phyloP scores from a whole-genome alignment of 2,329 filamentous ascomycete species.

The Phialocephala sp. region DNA sequence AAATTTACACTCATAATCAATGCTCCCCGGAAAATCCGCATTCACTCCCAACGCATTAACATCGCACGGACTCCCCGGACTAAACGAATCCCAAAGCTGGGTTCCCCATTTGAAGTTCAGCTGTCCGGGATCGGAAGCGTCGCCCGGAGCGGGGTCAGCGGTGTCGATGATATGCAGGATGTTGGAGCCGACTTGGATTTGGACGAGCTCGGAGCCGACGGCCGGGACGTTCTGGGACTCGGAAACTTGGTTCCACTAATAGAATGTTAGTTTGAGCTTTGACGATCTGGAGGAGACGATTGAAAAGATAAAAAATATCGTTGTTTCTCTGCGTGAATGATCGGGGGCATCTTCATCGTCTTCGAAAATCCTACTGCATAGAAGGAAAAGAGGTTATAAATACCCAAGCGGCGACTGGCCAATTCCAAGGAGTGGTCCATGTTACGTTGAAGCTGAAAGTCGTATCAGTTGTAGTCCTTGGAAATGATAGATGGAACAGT shows the following conservation, averaged over 20 bases:
- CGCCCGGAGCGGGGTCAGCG: conserved; percentile 3
- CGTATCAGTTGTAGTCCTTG: neutral
- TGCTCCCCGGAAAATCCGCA: neutral
- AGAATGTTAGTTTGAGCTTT: neutral
- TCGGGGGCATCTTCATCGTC: no score
- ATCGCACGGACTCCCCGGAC: conserved; percentile 16
- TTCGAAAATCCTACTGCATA: no score
- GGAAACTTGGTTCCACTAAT: conserved; percentile 12
- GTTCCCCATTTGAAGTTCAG: conserved; percentile 27
- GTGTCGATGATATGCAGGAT: conserved; percentile 18
- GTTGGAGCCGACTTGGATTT: conserved; percentile 15
- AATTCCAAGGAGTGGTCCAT: conserved; percentile 1
- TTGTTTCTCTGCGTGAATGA: neutral
- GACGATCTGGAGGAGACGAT: neutral
- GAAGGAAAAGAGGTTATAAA: neutral
- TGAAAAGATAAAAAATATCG: no score
- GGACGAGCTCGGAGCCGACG: conserved; percentile 12
- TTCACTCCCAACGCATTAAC: conserved; percentile 14
- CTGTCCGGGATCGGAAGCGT: conserved; percentile 22
- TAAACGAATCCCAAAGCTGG: conserved; percentile 21
- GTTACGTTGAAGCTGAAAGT: neutral
- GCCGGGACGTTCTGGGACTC: neutral
- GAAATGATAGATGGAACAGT: no score
- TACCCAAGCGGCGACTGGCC: neutral
- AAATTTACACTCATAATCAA: neutral